Evolutionary conservation across 352 stramenopile species (phyloP), one percentile per base, ranked within the genome.

Genomic region (Globisporangium mamillatum): DNA sequence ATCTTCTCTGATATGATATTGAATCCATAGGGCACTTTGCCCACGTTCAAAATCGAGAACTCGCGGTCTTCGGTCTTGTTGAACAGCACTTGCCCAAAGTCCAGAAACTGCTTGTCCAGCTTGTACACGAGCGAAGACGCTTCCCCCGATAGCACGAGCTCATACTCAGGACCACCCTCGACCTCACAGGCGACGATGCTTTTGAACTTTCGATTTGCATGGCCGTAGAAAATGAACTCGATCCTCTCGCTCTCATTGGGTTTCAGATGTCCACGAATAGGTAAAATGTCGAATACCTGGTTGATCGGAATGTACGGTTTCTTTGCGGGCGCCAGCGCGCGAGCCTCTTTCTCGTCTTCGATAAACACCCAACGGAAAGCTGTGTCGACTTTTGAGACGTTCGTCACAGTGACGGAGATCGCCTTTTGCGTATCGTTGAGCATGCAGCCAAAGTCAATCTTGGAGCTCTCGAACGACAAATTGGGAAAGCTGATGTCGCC

Each of bases 401-500:
- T 99, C 44, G 86, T 96, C 12, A 98, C 80, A 10, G 78, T 78
- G 38, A 98, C 71, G 18, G 67, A 74, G 63, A 97, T 81, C 24
- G 91, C 88, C 64, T 97, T 97, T 61, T 96, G 93, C 14, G 96
- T 99, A 74, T 98, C 96, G 71, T 99, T 99, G 34, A 99, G 79
- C 22, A 97, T 88, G 72, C 91, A 98, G 27, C 96, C 96, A 70
- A 99, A 99, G 64, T 98, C 94, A 44, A 99, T 87, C 41, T 86
- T 87, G 14, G 77, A 83, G 32, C 68, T 92, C 68, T 98, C 93
- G 60, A 99, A 98, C 53, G 90, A 71, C 5, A 99, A 76, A 62
- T 99, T 99, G 1, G 96, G 96, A 58, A 98, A 99, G 60, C 92
- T 94, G 52, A 99, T 98, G 52, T 98, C 89, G 1, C 88, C 96